phyloP scores from a whole-genome alignment of 108 stramenopile species.

The Hondaea fermentalgiana region DNA sequence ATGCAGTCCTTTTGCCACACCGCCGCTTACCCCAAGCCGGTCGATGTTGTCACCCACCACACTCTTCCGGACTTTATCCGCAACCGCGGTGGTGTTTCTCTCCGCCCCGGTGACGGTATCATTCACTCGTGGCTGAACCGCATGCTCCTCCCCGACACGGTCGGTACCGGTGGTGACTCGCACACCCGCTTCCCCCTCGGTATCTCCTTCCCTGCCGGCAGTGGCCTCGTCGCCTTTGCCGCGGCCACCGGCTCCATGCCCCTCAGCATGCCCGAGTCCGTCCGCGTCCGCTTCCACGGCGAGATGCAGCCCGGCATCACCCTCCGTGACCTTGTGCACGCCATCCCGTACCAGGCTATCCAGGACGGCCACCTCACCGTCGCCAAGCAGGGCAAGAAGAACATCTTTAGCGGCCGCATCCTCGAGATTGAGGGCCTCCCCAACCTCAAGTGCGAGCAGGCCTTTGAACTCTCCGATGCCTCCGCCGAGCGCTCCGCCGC shows the following conservation, averaged over 20 bases:
- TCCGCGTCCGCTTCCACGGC: slow-evolving; percentile 79
- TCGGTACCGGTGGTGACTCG: slow-evolving; percentile 90
- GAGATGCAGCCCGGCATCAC: slow-evolving; percentile 89
- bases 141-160: slow-evolving; percentile 88
- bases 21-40: slow-evolving; percentile 91
- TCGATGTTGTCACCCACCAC: slow-evolving; percentile 89
- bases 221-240: slow-evolving; percentile 84
- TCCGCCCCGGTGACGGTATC: slow-evolving; percentile 88
- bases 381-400: slow-evolving; percentile 90
- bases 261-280: slow-evolving; percentile 86
- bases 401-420: slow-evolving; percentile 82
- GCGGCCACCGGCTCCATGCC: slow-evolving; percentile 92
- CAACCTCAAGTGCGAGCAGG: slow-evolving; percentile 86
- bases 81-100: slow-evolving; percentile 83
- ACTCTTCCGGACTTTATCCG: slow-evolving; percentile 89
- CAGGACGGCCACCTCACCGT: slow-evolving; percentile 79
- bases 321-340: slow-evolving; percentile 85
- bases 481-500: slow-evolving; percentile 85
- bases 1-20: slow-evolving; percentile 96
- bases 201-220: slow-evolving; percentile 88
- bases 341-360: slow-evolving; percentile 85
- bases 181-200: slow-evolving; percentile 93
- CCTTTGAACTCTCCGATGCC: slow-evolving; percentile 84
- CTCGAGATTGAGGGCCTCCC: slow-evolving; percentile 90
- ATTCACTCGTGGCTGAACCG: slow-evolving; percentile 94